Conservation (phyloP, 345 rosid species). For the Hibiscus trionum region DNA sequence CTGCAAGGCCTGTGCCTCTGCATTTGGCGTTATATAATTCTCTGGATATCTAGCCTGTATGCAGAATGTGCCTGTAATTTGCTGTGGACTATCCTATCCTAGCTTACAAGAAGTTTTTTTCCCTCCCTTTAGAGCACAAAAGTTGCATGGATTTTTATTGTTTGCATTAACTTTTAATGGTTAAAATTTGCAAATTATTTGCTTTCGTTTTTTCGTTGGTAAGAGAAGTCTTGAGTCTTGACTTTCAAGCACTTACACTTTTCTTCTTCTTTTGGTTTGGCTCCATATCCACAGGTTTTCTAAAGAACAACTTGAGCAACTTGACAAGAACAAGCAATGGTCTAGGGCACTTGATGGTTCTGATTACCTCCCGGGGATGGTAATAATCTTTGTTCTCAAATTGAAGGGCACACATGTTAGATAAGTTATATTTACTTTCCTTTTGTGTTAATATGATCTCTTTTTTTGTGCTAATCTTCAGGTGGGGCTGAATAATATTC, state of each 20-base stretch:
- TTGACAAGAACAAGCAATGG: constrained; percentile 88
- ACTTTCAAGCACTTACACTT: neutral
- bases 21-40: neutral
- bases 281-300: constrained; percentile 50
- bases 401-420: neutral
- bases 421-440: neutral
- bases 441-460: neutral
- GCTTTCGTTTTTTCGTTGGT: neutral
- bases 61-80: neutral
- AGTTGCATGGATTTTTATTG: neutral
- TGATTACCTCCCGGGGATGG: constrained; percentile 99
- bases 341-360: constrained; percentile 99
- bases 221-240: neutral
- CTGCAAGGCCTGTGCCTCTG: too few species aligned
- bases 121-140: neutral
- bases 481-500: constrained; percentile 96
- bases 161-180: neutral
- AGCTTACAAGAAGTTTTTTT: neutral
- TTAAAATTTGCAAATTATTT: constrained; percentile 1
- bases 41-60: neutral
- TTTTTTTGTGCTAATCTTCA: constrained; percentile 22
- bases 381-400: constrained; percentile 11
- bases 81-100: neutral
- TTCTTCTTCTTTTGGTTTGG: constrained; percentile 7
- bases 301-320: constrained; percentile 70